Conservation (phyloP, 2,329 filamentous ascomycete species). For the Waltergamsia citrina region DNA sequence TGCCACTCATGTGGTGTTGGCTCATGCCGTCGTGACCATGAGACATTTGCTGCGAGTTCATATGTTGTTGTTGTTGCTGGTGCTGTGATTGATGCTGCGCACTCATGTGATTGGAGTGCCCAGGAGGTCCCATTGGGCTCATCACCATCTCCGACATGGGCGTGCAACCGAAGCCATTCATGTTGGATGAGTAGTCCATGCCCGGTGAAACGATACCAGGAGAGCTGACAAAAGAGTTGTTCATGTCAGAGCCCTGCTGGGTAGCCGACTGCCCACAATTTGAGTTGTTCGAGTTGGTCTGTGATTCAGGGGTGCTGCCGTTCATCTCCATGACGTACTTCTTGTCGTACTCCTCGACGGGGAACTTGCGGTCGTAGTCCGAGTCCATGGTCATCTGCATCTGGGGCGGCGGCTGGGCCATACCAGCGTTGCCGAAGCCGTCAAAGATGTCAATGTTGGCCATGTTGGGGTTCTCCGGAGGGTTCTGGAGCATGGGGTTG, state of each 20-base stretch:
- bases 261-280: slow-evolving; percentile 13
- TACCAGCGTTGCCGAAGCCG: slow-evolving; percentile 53
- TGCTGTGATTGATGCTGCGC: slow-evolving; percentile 13
- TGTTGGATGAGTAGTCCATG: slow-evolving; percentile 35
- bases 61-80: slow-evolving; percentile 6
- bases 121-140: slow-evolving; percentile 31
- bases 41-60: no score
- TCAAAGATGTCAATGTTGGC: slow-evolving; percentile 54
- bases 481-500: slow-evolving; percentile 49
- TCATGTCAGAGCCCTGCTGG: slow-evolving; percentile 24
- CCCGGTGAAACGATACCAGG: slow-evolving; percentile 43
- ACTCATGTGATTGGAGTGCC: slow-evolving; percentile 15
- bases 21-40: slow-evolving; percentile 16
- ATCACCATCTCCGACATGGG: slow-evolving; percentile 45
- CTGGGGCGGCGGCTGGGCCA: slow-evolving; percentile 39
- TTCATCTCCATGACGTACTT: slow-evolving; percentile 24
- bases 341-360: slow-evolving; percentile 31
- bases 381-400: slow-evolving; percentile 33
- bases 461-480: slow-evolving; percentile 44
- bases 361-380: slow-evolving; percentile 37
- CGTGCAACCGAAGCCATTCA: slow-evolving; percentile 31
- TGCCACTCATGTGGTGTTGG: slow-evolving; percentile 18
- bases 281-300: slow-evolving; percentile 13
- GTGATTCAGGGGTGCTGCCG: slow-evolving; percentile 22
- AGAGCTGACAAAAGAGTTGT: slow-evolving; percentile 41